Evolutionary conservation across 176 grass and related monocot species (phyloP), one percentile per base, ranked within the genome.

Genomic region (Carex cristatella): DNA sequence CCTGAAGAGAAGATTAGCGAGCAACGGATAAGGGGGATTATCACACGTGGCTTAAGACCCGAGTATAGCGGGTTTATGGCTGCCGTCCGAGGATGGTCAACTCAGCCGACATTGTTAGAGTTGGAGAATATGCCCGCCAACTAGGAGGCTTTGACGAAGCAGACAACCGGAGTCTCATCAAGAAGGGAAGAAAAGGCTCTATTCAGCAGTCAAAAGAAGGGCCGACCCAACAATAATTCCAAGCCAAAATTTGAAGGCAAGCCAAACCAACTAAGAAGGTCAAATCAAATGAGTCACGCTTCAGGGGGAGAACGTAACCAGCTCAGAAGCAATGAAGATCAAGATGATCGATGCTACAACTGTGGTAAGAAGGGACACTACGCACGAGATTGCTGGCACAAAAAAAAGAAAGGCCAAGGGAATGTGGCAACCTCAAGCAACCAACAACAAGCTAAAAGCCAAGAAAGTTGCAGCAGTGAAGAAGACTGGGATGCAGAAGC

Each of bases 121-220:
- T 7, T 87, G 1, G 65, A 87, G 32, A 87, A 90, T 77, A 10
- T 87, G 3, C 54, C 85, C 0, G 8, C 28, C n/a, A 74, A 71
- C 15, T 3, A 84, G 15, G 37, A 85, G 32, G 63, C 54, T 58
- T 4, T 58, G 1, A 3, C 14, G 1, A 58, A 58, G 2, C 14
- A 58, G 12, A 58, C 4, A 3, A 3, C 0, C 2, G 2, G 56
- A 58, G 56, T 58, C 2, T 58, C 14, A 4, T 0, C 4, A 0
- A 58, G 4, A 3, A 0, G 4, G 1, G 14, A 58, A 58, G 56
- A 58, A 16, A 14, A 58, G 2, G 56, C 14, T 4, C 3, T 58
- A 13, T 18, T 58, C 0, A 58, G 56, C 3, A 1, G 14, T 15
- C 56, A 4, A 16, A 58, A 4, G 12, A 58, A 14, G 56, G 56